Evolutionary conservation across 106 monocot species (phyloP).

Genomic region (Dendrobium officinale): DNA sequence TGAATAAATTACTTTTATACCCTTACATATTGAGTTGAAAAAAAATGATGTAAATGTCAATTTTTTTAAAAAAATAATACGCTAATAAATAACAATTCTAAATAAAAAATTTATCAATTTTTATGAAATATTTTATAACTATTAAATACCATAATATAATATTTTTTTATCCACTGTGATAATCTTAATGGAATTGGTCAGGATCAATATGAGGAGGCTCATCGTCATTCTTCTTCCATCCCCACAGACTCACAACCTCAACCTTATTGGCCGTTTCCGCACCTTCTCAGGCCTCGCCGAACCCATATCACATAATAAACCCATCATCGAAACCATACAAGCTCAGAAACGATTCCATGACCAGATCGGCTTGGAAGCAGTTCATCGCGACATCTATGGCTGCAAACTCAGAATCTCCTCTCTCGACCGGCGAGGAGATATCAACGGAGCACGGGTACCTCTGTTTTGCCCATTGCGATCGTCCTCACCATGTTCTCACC

Average conservation of each 20-base stretch:
- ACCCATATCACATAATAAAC: background rate
- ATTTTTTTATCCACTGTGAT: too few relatives aligned
- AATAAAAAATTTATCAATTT: too few relatives aligned
- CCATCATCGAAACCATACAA: background rate
- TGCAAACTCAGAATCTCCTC: constrained; percentile 17
- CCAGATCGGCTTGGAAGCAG: background rate
- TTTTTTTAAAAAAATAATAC: too few relatives aligned
- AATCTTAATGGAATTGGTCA: too few relatives aligned
- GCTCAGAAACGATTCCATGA: background rate
- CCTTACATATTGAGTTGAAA: too few relatives aligned
- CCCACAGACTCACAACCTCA: background rate
- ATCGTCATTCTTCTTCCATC: background rate
- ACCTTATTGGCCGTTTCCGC: background rate
- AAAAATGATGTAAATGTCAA: too few relatives aligned
- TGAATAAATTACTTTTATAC: too few relatives aligned
- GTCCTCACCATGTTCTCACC: too few relatives aligned
- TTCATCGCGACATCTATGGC: background rate
- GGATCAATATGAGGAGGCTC: background rate
- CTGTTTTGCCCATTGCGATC: too few relatives aligned
- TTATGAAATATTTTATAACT: too few relatives aligned
- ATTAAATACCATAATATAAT: too few relatives aligned
- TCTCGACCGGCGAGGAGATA: constrained; percentile 1
- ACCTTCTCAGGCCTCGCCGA: background rate
- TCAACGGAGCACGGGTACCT: constrained; percentile 7
- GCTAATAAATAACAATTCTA: too few relatives aligned